Evolutionary conservation across 768 basidiomycete genomes (phyloP), one percentile per base, ranked within the genome.

Genomic region (Boletus reticuloceps): DNA sequence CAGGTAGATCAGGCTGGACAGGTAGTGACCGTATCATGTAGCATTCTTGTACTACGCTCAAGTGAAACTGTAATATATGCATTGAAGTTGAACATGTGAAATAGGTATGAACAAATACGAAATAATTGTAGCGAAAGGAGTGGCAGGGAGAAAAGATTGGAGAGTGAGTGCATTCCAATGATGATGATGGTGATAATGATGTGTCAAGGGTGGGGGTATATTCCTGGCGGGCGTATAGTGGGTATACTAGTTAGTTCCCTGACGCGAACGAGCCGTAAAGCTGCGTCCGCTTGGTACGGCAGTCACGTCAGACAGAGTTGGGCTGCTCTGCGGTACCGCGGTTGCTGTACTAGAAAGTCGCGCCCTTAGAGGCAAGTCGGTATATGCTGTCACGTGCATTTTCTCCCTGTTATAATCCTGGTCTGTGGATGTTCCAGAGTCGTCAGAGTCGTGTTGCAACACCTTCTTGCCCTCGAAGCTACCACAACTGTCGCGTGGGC

Each of bases 401-500:
- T 62, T 66, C 38, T 58, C 62, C 47, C 64, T 70, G 51, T 64
- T 63, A 42, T 71, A 68, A 44, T 65, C 66, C 47, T 67, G 59
- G 44, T 72, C 68, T 3, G 72, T 68, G 20, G 65, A 65, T 20
- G 65, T 64, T 47, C 64, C 63, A 37, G 69, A 65, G 56, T 65
- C 69, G 19, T 74, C 64, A 17, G 73, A 69, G 51, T 65, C 63
- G 19, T 54, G 62, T 43, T 63, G 60, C 25, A 40, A 41, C 20
- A 46, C 63, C 47, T 62, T 65, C 44, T 61, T 70, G 52, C 59
- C 61, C 32, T 72, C 70, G 50, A 70, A 77, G 64, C 80, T 82
- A 40, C 77, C 80, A 59, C 82, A 84, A 65, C 86, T 89, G 43
- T 74, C 81, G 2, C 87, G 81, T 13, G 89, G 88, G 64, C 88